These are phyloP conservation scores for Ascochyta koolunga DNA, from an alignment of 2,329 filamentous ascomycete genomes.

Conservation along the genomic window DNA sequence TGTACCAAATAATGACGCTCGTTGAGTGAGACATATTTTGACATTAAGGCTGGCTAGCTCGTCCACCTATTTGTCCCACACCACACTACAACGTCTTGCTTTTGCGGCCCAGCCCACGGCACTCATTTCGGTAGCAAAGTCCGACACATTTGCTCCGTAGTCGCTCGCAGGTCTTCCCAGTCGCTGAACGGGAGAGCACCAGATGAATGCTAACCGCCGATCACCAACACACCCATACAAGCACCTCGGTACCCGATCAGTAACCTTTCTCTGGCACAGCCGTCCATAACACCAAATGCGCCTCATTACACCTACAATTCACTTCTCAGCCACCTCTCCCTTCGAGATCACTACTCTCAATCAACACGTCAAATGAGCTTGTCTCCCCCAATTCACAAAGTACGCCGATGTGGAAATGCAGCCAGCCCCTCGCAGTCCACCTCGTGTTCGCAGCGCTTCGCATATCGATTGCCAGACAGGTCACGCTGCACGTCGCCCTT, in stretches of 20 bases:
- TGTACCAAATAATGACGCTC: background rate
- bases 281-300: background rate
- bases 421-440: conserved; percentile 9
- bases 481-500: conserved; percentile 10
- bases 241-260: conserved; percentile 11
- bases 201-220: conserved; percentile 11
- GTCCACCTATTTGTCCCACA: conserved; percentile 6
- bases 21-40: background rate
- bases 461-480: conserved; percentile 6
- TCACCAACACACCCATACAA: background rate
- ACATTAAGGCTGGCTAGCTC: conserved; percentile 7
- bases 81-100: conserved; percentile 6
- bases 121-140: background rate
- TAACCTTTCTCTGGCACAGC: background rate
- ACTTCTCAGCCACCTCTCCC: background rate
- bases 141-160: background rate
- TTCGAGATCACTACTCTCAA: background rate
- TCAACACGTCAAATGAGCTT: background rate
- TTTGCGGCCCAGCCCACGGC: conserved; percentile 5
- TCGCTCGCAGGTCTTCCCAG: background rate
- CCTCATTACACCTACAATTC: background rate
- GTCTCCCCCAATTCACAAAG: background rate
- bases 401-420: conserved; percentile 1
- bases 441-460: conserved; percentile 11
- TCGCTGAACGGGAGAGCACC: background rate